Base-by-base conservation (phyloP, 2,329 filamentous ascomycete species). In the Beauveria rudraprayagi region DNA sequence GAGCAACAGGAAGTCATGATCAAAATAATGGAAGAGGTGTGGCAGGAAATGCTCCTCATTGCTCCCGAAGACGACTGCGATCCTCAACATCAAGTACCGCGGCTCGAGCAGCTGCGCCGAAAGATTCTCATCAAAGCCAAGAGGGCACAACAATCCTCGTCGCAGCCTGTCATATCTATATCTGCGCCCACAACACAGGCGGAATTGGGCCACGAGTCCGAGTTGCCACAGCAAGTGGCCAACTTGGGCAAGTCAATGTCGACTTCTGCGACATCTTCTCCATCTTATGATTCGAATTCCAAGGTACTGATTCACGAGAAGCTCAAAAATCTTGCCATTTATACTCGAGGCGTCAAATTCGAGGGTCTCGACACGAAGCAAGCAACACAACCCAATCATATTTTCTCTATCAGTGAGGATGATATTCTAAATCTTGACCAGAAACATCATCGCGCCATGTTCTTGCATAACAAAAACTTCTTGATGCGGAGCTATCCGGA, bases 401-500 rank as follows among this genome's bases (percentile, higher is more conserved):
- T 97, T 64, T 97, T 92, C 75, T 97, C 93, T 3, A 89, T 99
- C 70, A 88, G 86, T 63, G 94, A 99, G 74, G 85, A 85, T 63
- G 86, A 83, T 0, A 96, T 97, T 65, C 67, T 80, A 9, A 75
- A 80, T 37, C 73, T 84, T 16, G 73, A 79, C 61, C 66, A 67
- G 74, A 86, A 90, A 66, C 84, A 85, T 66, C 82, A 91, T 54
- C 87, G 83, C 64, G 86, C 88, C 59, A 84, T 99, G 50, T 91
- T 96, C 68, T 81, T 84, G 53, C 94, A 99, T 77, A 99, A 99
- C 74, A 87, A 90, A 67, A 82, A 84, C 59, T 92, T 88, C 73
- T 83, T 97, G 66, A 96, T 97, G 84, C 87, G 94, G 40, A 91
- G 95, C 10, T 99, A 97, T 70, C 94, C 94, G 5, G 88, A 88